Evolutionary conservation across 805 yeast genomes (phyloP).

Genomic region (Kluyveromyces lactis): DNA sequence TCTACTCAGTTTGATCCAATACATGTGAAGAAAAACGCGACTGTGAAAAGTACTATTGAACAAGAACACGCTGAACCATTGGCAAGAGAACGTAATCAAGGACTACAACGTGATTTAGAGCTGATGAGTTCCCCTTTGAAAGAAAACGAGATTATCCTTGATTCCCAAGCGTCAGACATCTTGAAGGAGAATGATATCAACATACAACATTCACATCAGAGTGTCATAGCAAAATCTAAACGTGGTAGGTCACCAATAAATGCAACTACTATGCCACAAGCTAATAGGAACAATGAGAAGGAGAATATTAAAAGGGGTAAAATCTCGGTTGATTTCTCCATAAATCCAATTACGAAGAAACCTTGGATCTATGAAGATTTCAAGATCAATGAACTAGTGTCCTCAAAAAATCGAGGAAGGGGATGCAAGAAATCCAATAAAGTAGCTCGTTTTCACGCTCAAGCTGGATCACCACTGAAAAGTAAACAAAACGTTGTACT

Average conservation of each 20-base stretch:
- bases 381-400: constrained; percentile 18
- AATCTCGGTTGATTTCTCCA: constrained; percentile 11
- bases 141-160: constrained; percentile 3
- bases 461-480: constrained; percentile 16
- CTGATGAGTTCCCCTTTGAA: constrained; percentile 9
- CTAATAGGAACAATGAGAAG: background rate
- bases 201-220: background rate
- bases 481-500: constrained; percentile 5
- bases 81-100: constrained; percentile 6
- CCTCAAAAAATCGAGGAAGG: constrained; percentile 10
- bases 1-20: constrained; percentile 7
- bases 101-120: constrained; percentile 1
- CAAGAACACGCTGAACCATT: constrained; percentile 4
- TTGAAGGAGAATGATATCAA: constrained; percentile 3
- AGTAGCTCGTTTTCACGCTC: constrained; percentile 13
- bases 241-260: constrained; percentile 1
- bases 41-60: constrained; percentile 3
- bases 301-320: background rate
- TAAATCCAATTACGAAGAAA: constrained; percentile 20
- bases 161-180: constrained; percentile 3
- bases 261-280: background rate
- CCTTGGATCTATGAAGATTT: constrained; percentile 31
- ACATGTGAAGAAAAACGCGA: constrained; percentile 5
- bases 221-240: background rate
- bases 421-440: constrained; percentile 6